These are phyloP conservation scores for Blastomyces silverae DNA, from an alignment of 2,329 filamentous ascomycete genomes.

Conservation along the genomic window DNA sequence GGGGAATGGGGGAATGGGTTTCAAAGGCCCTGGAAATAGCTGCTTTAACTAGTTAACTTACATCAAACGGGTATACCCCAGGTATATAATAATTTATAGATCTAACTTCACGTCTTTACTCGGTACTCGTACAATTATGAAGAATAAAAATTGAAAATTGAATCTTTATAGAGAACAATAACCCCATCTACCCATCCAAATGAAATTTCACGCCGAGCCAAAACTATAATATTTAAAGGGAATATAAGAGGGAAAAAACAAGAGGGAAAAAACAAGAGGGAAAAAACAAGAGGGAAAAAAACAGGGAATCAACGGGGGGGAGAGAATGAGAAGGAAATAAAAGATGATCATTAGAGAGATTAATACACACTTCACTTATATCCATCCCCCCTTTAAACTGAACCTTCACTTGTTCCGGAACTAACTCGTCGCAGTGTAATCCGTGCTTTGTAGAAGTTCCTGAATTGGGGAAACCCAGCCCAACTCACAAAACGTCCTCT, in stretches of 20 bases:
- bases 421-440: neutral
- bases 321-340: neutral
- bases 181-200: too few relatives aligned
- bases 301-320: neutral
- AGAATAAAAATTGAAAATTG: too few relatives aligned
- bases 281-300: too few relatives aligned
- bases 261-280: too few relatives aligned
- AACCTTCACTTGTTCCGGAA: neutral
- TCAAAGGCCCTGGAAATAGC: too few relatives aligned
- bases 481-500: neutral
- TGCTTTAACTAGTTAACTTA: too few relatives aligned
- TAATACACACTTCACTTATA: neutral
- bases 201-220: neutral
- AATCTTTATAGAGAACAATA: too few relatives aligned
- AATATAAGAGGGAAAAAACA: neutral
- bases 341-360: neutral
- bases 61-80: too few relatives aligned
- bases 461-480: neutral
- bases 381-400: neutral
- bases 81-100: too few relatives aligned
- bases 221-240: neutral
- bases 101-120: too few relatives aligned
- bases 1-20: too few relatives aligned
- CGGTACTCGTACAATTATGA: too few relatives aligned
- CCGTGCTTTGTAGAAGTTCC: neutral